A percentile compares a stretch with the other conserved stretches of the same genome.
phyloP scores from a whole-genome alignment of 1,284 basidiomycete genomes.

The Mixia osmundae region DNA sequence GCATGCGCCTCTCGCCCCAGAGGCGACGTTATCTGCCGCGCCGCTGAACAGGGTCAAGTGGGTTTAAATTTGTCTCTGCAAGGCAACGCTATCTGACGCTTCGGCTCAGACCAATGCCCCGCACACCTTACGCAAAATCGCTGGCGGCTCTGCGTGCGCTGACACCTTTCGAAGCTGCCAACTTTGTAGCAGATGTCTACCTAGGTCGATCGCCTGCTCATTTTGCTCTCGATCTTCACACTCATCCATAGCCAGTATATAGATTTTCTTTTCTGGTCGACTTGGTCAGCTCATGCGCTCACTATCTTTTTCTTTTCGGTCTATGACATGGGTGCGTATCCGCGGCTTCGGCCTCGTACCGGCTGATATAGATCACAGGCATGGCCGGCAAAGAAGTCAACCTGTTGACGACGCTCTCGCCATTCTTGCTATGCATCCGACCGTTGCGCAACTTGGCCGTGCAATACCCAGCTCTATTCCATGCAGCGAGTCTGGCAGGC shows the following conservation, averaged over 20 bases:
- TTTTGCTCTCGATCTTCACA: too few species aligned
- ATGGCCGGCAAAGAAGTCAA: slow-evolving; percentile 14
- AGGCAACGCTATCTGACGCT: not conserved
- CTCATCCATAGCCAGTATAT: slow-evolving; percentile 34
- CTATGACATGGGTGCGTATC: slow-evolving; percentile 44
- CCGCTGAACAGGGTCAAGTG: too few species aligned
- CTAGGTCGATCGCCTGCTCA: too few species aligned
- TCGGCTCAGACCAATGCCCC: not conserved
- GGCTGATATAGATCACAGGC: not conserved
- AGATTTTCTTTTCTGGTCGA: slow-evolving; percentile 74
- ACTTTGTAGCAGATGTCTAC: too few species aligned
- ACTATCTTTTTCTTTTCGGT: slow-evolving; percentile 58
- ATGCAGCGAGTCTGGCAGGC: slow-evolving; percentile 32
- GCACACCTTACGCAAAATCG: too few species aligned
- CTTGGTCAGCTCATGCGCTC: slow-evolving; percentile 55
- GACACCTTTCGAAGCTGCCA: too few species aligned
- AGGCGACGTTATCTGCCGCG: too few species aligned
- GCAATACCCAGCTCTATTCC: slow-evolving; percentile 31
- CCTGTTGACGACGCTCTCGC: slow-evolving; percentile 31
- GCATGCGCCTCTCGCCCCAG: slow-evolving; percentile 1
- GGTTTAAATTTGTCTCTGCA: not conserved
- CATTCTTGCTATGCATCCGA: slow-evolving; percentile 33
- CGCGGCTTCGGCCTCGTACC: not conserved
- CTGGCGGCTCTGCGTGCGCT: too few species aligned
- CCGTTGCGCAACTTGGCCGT: slow-evolving; percentile 28